A percentile compares a stretch with the other conserved stretches of the same genome.
phyloP scores from a whole-genome alignment of 495 filamentous ascomycete species.

The Hypoxylon lienhwacheense region DNA sequence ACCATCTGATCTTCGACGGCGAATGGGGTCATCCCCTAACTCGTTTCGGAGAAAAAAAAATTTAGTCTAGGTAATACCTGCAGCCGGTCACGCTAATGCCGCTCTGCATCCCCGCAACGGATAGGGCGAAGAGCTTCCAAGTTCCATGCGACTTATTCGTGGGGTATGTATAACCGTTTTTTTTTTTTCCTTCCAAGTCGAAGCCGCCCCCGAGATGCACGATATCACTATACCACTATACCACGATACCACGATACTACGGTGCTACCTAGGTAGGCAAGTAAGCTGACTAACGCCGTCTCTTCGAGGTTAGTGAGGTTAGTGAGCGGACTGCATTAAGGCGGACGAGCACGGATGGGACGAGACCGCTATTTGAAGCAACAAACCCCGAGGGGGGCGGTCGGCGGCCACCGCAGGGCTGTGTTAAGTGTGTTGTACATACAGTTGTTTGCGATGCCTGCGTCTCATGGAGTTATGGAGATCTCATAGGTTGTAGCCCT shows the following conservation, averaged over 20 bases:
- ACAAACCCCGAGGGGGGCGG: constrained; percentile 9
- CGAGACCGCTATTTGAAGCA: neutral
- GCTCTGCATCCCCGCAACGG: constrained; percentile 23
- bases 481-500: too few relatives aligned
- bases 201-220: constrained; percentile 10
- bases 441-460: constrained; percentile 9
- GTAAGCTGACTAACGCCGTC: constrained; percentile 22
- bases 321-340: neutral
- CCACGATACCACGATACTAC: too few relatives aligned
- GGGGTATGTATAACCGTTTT: constrained; percentile 3
- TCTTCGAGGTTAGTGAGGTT: neutral
- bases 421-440: too few relatives aligned
- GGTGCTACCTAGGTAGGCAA: too few relatives aligned
- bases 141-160: constrained; percentile 7
- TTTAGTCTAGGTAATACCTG: constrained; percentile 12
- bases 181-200: too few relatives aligned
- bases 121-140: too few relatives aligned
- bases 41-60: constrained; percentile 16
- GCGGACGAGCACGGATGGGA: neutral
- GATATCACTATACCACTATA: constrained; percentile 5
- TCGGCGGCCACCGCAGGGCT: constrained; percentile 4
- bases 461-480: neutral
- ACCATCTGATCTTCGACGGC: constrained; percentile 3
- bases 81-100: constrained; percentile 24
- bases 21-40: constrained; percentile 4